Percentiles rank a stretch among this genome's conserved stretches.
phyloP scores from a whole-genome alignment of 768 basidiomycete genomes.

The Leccinum subgranulosum region DNA sequence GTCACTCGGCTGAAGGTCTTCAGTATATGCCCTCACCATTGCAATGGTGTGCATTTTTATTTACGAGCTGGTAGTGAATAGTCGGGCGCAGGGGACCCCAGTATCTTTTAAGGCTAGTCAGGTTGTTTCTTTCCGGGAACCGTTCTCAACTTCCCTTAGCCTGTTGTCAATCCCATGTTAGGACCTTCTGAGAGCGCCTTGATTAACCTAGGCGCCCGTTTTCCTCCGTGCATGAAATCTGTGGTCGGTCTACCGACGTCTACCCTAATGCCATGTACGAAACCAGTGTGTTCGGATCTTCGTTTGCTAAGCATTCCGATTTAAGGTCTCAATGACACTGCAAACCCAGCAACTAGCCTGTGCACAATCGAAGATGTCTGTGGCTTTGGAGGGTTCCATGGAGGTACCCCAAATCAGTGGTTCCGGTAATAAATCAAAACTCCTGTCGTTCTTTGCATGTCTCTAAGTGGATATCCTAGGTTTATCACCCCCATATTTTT shows the following conservation, averaged over 20 bases:
- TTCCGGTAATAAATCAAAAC: slow-evolving; percentile 38
- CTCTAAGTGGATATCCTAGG: slow-evolving; percentile 38
- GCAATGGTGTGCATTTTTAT: slow-evolving; percentile 75
- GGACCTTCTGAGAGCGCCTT: slow-evolving; percentile 84
- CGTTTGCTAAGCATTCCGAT: slow-evolving; percentile 2
- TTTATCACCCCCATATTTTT: slow-evolving; percentile 89
- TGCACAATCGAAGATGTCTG: slow-evolving; percentile 84
- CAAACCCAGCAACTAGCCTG: slow-evolving; percentile 64
- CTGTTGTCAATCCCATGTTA: slow-evolving; percentile 84
- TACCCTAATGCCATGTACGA: slow-evolving; percentile 58
- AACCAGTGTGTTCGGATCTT: slow-evolving; percentile 2
- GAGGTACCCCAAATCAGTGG: slow-evolving; percentile 49
- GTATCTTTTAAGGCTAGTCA: slow-evolving; percentile 75
- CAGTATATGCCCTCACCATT: slow-evolving; percentile 62
- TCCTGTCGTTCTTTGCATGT: slow-evolving; percentile 42
- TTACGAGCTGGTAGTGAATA: slow-evolving; percentile 81
- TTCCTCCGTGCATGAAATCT: slow-evolving; percentile 88
- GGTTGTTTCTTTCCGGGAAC: not conserved
- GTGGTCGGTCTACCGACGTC: slow-evolving; percentile 55
- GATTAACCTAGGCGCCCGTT: slow-evolving; percentile 87
- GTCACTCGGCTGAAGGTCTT: slow-evolving; percentile 1
- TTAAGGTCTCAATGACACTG: slow-evolving; percentile 78
- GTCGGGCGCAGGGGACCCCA: slow-evolving; percentile 72
- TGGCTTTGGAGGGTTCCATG: slow-evolving; percentile 75
- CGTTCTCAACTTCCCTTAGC: slow-evolving; percentile 40